Evolutionary conservation across 1,139 yeast species (phyloP).

Genomic region (Diutina ranongensis): DNA sequence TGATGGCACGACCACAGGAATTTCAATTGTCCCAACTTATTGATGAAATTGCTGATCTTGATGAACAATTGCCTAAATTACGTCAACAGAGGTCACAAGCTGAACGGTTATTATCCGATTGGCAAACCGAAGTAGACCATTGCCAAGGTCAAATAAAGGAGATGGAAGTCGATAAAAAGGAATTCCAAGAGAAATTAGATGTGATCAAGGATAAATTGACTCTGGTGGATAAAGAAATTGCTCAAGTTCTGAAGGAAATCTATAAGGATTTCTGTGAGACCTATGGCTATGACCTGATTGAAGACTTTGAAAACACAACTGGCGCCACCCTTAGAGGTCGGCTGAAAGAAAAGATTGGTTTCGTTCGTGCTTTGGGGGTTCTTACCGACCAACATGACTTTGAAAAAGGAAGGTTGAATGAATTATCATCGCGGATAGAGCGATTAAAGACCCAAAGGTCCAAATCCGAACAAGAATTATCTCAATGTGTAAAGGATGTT

Average conservation of each 20-base stretch:
- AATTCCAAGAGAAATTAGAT: conserved; percentile 14
- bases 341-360: conserved; percentile 54
- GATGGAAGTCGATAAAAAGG: conserved; percentile 12
- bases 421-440: not conserved
- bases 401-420: conserved; percentile 40
- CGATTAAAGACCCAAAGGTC: not conserved
- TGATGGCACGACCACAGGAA: conserved; percentile 36
- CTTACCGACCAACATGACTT: conserved; percentile 52
- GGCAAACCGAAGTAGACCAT: conserved; percentile 43
- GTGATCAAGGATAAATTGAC: conserved; percentile 17
- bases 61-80: conserved; percentile 40
- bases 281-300: conserved; percentile 41
- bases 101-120: conserved; percentile 43
- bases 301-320: conserved; percentile 58
- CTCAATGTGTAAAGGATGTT: conserved; percentile 29
- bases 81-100: conserved; percentile 38
- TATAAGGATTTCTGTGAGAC: conserved; percentile 44
- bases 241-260: conserved; percentile 27
- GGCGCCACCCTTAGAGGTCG: conserved; percentile 50
- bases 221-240: conserved; percentile 12
- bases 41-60: conserved; percentile 45
- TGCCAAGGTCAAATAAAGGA: conserved; percentile 20
- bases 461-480: not conserved
- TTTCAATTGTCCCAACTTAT: conserved; percentile 43
- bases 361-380: conserved; percentile 48